Percentiles rank a stretch among this genome's conserved stretches.
These are phyloP conservation scores for Fusarium neocosmosporiellum DNA, from an alignment of 2,329 filamentous ascomycete genomes.

Conservation along the genomic window DNA sequence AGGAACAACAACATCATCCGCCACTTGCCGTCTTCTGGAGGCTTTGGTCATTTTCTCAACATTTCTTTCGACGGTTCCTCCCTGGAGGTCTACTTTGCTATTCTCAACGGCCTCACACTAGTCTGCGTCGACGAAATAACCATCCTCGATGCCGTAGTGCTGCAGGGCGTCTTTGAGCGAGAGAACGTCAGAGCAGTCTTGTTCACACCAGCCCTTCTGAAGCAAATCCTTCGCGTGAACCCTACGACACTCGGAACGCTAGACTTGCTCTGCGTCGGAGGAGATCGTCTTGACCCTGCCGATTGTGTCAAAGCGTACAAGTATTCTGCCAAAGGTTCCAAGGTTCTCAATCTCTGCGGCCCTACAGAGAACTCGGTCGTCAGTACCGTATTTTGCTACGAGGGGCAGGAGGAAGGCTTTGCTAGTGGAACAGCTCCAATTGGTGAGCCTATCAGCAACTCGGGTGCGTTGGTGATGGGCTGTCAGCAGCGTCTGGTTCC, in stretches of 20 bases:
- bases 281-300: slow-evolving; percentile 30
- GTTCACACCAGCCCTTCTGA: slow-evolving; percentile 33
- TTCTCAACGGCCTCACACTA: slow-evolving; percentile 21
- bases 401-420: neutral
- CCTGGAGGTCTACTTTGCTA: slow-evolving; percentile 12
- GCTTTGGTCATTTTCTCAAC: slow-evolving; percentile 12
- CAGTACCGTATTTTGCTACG: slow-evolving; percentile 1
- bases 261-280: slow-evolving; percentile 21
- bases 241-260: slow-evolving; percentile 11
- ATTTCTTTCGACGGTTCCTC: slow-evolving; percentile 26
- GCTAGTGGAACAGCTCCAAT: slow-evolving; percentile 31
- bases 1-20: neutral
- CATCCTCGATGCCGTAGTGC: slow-evolving; percentile 1
- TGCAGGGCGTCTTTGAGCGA: slow-evolving; percentile 12
- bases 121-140: slow-evolving; percentile 20
- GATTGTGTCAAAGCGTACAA: slow-evolving; percentile 6
- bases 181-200: slow-evolving; percentile 14
- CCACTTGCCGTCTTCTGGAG: neutral
- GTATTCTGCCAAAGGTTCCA: neutral
- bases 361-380: slow-evolving; percentile 33
- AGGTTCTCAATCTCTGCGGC: slow-evolving; percentile 25
- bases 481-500: slow-evolving; percentile 35
- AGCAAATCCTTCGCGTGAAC: slow-evolving; percentile 28
- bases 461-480: slow-evolving; percentile 41
- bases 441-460: slow-evolving; percentile 33